Conservation (phyloP, 2,329 filamentous ascomycete genomes). For the Dactylellina cionopaga region DNA sequence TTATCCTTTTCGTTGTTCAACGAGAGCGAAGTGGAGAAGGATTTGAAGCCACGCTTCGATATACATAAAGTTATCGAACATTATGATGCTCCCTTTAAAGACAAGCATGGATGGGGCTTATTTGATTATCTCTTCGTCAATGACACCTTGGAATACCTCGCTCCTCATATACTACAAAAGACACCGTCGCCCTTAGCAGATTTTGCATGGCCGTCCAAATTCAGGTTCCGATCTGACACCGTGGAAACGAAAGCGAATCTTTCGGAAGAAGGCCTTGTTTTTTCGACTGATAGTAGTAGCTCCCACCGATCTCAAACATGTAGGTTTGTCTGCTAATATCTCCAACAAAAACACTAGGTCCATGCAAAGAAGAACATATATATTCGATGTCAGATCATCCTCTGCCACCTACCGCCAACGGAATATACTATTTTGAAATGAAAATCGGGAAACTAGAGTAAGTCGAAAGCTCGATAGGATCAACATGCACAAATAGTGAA, state of each 20-base stretch:
- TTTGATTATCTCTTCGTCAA: neutral
- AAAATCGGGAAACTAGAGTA: neutral
- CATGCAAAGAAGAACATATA: neutral
- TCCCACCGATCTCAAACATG: no score
- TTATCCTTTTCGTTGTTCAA: slow-evolving; percentile 6
- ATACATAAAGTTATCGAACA: neutral
- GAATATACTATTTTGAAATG: slow-evolving; percentile 29
- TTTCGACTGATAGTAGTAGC: no score
- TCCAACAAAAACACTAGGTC: neutral
- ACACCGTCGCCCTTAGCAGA: neutral
- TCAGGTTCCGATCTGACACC: no score
- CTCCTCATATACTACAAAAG: neutral
- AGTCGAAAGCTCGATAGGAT: neutral
- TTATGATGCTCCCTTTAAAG: neutral
- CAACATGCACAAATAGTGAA: neutral
- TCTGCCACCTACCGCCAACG: neutral
- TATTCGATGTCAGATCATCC: slow-evolving; percentile 5
- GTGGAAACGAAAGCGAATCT: no score
- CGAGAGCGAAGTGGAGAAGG: neutral
- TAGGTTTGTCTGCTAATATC: no score
- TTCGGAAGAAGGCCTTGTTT: no score
- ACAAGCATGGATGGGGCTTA: slow-evolving; percentile 12
- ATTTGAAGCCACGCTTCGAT: neutral
- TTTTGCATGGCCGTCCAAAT: no score
- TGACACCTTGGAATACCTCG: neutral